Percentiles rank a stretch among this genome's conserved stretches.
phyloP scores from a whole-genome alignment of 2,329 filamentous ascomycete species.

The Eutypa lata region DNA sequence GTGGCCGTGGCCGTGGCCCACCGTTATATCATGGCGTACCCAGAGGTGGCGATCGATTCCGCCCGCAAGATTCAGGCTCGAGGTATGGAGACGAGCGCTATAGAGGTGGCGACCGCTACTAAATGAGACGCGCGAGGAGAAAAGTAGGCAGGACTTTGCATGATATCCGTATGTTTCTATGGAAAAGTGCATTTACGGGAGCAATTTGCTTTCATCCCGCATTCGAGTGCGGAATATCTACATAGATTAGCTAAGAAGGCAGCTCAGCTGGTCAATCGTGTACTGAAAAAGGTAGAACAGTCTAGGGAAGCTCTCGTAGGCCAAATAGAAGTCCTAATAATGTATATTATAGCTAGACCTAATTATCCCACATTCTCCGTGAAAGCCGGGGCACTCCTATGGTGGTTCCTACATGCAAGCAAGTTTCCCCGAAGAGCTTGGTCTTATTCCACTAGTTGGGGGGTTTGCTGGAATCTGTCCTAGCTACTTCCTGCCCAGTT shows the following conservation, averaged over 20 bases:
- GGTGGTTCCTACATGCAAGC: no score
- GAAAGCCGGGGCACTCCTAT: no score
- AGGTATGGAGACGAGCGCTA: conserved; percentile 15
- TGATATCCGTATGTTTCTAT: neutral
- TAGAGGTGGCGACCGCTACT: conserved; percentile 9
- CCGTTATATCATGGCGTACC: conserved; percentile 28
- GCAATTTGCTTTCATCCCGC: neutral
- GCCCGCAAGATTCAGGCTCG: conserved; percentile 17
- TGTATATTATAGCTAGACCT: no score
- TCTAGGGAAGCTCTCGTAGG: no score
- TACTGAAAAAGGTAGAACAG: no score
- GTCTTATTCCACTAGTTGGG: no score
- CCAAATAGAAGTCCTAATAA: no score
- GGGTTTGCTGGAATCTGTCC: no score
- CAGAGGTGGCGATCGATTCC: conserved; percentile 30
- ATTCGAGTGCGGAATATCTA: neutral
- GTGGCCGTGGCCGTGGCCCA: conserved; percentile 25
- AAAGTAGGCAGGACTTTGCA: neutral
- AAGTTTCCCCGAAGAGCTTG: no score
- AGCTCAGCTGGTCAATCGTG: neutral
- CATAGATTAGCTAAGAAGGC: neutral
- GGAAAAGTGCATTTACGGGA: neutral
- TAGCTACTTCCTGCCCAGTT: no score
- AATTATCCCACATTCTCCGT: no score
- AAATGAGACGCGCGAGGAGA: neutral